Evolutionary conservation across 164 flowering plant genomes (phyloP).

Genomic region (Nymphaea colorata): DNA sequence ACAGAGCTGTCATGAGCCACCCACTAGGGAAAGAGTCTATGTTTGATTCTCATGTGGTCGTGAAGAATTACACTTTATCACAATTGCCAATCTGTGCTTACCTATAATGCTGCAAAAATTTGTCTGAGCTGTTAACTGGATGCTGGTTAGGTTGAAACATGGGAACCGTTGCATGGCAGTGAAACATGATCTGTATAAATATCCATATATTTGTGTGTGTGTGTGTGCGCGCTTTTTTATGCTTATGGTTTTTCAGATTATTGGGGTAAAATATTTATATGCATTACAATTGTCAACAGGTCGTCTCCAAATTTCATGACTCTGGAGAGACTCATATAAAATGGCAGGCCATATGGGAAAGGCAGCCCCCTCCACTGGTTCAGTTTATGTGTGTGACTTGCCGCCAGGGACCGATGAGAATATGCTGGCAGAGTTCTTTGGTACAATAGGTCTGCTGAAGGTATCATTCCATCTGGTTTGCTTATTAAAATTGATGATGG

Average conservation of each 20-base stretch:
- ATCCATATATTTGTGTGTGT: background rate
- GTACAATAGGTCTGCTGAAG: constrained; percentile 98
- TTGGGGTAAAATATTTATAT: too few species aligned
- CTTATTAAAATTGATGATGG: background rate
- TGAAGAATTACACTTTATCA: too few species aligned
- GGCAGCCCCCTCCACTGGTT: constrained; percentile 58
- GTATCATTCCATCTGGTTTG: constrained; percentile 27
- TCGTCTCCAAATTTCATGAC: constrained; percentile 10
- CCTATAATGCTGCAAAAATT: too few species aligned
- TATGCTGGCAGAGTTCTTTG: constrained; percentile 93
- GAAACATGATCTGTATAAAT: background rate
- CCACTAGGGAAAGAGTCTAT: too few species aligned
- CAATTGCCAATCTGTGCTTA: too few species aligned
- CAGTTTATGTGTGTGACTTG: constrained; percentile 82
- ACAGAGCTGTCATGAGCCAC: too few species aligned
- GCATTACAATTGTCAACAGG: background rate
- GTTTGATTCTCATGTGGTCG: too few species aligned
- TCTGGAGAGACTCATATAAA: constrained; percentile 7
- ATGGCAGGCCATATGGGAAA: constrained; percentile 57
- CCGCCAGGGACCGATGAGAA: constrained; percentile 90
- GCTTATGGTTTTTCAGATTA: too few species aligned
- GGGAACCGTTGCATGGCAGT: background rate
- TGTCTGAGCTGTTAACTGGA: background rate
- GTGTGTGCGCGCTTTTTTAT: background rate
- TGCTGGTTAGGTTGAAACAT: background rate